A percentile compares a stretch with the other conserved stretches of the same genome.
These are phyloP conservation scores for Emergomyces orientalis DNA, from an alignment of 2,329 filamentous ascomycete genomes.

Conservation along the genomic window DNA sequence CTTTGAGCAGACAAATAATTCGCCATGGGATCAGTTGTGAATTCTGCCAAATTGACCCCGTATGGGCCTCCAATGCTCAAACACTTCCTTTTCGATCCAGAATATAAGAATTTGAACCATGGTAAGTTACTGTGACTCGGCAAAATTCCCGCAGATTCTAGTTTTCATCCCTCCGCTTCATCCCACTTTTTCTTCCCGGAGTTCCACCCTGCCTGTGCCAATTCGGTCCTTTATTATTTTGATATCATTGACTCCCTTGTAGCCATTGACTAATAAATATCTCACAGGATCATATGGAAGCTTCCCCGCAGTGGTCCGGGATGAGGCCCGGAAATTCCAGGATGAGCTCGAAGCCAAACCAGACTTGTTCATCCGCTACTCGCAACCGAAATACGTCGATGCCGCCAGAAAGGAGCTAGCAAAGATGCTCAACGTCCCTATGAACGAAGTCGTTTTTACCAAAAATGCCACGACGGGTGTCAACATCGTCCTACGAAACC, in stretches of 20 bases:
- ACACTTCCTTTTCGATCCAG: constrained; percentile 59
- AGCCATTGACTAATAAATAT: neutral
- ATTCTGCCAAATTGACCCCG: constrained; percentile 18
- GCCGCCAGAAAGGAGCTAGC: constrained; percentile 57
- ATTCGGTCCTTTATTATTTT: neutral
- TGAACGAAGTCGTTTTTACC: constrained; percentile 63
- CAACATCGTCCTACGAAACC: constrained; percentile 69
- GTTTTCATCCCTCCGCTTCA: neutral
- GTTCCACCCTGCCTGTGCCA: neutral
- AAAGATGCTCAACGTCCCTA: constrained; percentile 54
- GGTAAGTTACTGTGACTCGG: constrained; percentile 40
- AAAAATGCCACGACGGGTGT: constrained; percentile 63
- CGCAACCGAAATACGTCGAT: constrained; percentile 54
- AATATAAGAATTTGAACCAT: constrained; percentile 69
- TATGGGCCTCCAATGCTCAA: constrained; percentile 50
- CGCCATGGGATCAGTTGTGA: constrained; percentile 5
- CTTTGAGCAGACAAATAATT: neutral
- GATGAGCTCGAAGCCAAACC: constrained; percentile 57
- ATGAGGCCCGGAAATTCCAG: constrained; percentile 55
- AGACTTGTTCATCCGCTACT: constrained; percentile 67
- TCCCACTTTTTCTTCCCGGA: neutral
- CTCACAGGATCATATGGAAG: constrained; percentile 62
- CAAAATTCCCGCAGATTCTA: neutral
- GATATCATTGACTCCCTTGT: neutral
- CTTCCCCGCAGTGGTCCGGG: constrained; percentile 54